Conservation (phyloP, 768 basidiomycete species). For the Steccherinum ochraceum region DNA sequence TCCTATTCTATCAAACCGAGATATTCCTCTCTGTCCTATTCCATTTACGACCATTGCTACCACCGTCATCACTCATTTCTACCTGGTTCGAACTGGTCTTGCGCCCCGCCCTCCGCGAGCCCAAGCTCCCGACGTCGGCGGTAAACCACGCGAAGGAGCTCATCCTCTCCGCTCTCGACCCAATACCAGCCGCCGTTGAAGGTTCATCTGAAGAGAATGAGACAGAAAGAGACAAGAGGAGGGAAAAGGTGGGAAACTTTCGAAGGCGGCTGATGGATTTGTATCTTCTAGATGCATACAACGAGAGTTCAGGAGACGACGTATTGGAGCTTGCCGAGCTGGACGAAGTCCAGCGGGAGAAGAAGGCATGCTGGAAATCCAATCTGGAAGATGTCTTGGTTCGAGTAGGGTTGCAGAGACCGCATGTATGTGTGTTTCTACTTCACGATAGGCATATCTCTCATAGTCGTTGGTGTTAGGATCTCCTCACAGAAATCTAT, state of each 20-base stretch:
- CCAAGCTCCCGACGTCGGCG: conserved; percentile 52
- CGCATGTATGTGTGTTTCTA: conserved; percentile 56
- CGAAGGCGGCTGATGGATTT: conserved; percentile 64
- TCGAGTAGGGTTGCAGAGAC: conserved; percentile 53
- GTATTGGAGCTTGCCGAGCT: conserved; percentile 69
- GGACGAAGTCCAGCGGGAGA: conserved; percentile 54
- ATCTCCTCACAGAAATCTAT: conserved; percentile 63
- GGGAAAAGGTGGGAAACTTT: conserved; percentile 57
- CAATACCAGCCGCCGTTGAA: conserved; percentile 1
- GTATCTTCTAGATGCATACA: conserved; percentile 71
- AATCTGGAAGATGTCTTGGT: conserved; percentile 76
- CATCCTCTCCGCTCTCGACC: conserved; percentile 50
- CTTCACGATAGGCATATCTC: background rate
- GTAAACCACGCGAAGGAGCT: conserved; percentile 68
- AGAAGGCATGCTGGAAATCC: conserved; percentile 61
- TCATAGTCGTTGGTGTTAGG: conserved; percentile 33
- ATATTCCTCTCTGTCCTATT: conserved; percentile 61
- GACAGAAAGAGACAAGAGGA: conserved; percentile 31
- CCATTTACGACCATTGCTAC: conserved; percentile 54
- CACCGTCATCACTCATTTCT: conserved; percentile 62
- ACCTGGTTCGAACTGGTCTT: conserved; percentile 79
- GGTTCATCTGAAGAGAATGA: conserved; percentile 20
- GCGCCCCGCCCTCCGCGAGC: conserved; percentile 72
- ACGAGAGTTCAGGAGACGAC: conserved; percentile 69
- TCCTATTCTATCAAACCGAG: conserved; percentile 54